Evolutionary conservation across 805 yeast species (phyloP), one percentile per base, ranked within the genome.

Genomic region (Ogataea kodamae): DNA sequence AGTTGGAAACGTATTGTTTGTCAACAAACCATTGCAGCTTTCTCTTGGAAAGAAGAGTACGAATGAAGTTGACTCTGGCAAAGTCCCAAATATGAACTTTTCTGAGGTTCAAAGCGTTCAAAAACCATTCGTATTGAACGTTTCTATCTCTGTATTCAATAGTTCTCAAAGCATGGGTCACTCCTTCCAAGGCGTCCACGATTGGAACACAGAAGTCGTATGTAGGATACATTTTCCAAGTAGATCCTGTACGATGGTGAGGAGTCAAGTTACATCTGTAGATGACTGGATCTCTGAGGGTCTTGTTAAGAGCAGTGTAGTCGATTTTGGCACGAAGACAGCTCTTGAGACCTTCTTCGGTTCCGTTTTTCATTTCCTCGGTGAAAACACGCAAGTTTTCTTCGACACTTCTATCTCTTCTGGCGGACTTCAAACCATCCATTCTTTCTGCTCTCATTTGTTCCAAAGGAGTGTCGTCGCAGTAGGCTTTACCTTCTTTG

Each of bases 11-110:
- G 52, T 81, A 71, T 25, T 76, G 69, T 62, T 86, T 82, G 70
- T 92, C 97, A 44, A 92, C 98, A 65, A 92, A 88, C 98, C 98
- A 92, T 70, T 94, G 98, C 59, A 92, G 74, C 72, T 92, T 92
- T 71, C 99, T 83, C 81, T 92, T 92, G 43, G 96, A 87, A 42
- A 92, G 71, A 59, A 92, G 71, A 17, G 99, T 92, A 70, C 97
- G 81, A 40, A 92, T 88, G 59, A 92, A 92, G 76, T 90, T 92
- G 56, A 92, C 89, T 67, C 99, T 80, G 42, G 94, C 92, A 55
- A 92, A 92, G 70, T 92, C 99, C 97, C 97, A 92, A 54, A 92
- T 78, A 64, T 88, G 87, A 28, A 92, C 98, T 57, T 84, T 83
- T 68, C 98, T 84, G 60, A 92, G 73, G 34, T 72, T 63, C 57